Evolutionary conservation across 257 asterid species (phyloP).

Genomic region (Nicotiana otophora): DNA sequence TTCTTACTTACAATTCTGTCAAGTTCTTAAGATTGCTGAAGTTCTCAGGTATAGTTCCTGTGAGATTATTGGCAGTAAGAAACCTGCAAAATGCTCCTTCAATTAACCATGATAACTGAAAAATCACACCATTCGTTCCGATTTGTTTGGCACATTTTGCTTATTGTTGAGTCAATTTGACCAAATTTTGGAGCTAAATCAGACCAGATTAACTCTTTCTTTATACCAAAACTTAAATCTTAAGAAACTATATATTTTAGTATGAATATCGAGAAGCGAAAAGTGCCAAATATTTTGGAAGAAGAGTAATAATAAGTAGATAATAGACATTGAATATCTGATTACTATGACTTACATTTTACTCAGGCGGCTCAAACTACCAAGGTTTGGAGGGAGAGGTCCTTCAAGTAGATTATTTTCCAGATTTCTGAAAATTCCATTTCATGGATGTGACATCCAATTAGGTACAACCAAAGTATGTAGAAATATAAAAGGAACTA

Average conservation of each 20-base stretch:
- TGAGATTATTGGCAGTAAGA: constrained; percentile 71
- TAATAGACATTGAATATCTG: neutral
- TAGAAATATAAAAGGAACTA: neutral
- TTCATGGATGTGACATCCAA: constrained; percentile 16
- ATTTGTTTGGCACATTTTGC: constrained; percentile 7
- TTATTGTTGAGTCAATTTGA: neutral
- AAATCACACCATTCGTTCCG: neutral
- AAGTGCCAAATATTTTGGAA: neutral
- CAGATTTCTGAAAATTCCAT: constrained; percentile 42
- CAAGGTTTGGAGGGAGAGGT: constrained; percentile 60
- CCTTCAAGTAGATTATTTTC: constrained; percentile 82
- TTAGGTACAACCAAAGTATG: constrained; percentile 15
- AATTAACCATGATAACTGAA: neutral
- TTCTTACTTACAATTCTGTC: constrained; percentile 69
- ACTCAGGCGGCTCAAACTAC: constrained; percentile 52
- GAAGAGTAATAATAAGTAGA: neutral
- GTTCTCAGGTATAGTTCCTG: constrained; percentile 61
- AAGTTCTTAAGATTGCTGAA: constrained; percentile 57
- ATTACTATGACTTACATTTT: constrained; percentile 54
- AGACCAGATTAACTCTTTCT: neutral
- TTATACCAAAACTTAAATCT: neutral
- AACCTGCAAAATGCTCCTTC: constrained; percentile 41
- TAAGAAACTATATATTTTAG: neutral
- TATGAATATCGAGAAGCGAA: neutral
- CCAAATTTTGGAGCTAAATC: neutral